Evolutionary conservation across 108 stramenopile genomes (phyloP), one percentile per base, ranked within the genome.

Genomic region (Parmales sp.): DNA sequence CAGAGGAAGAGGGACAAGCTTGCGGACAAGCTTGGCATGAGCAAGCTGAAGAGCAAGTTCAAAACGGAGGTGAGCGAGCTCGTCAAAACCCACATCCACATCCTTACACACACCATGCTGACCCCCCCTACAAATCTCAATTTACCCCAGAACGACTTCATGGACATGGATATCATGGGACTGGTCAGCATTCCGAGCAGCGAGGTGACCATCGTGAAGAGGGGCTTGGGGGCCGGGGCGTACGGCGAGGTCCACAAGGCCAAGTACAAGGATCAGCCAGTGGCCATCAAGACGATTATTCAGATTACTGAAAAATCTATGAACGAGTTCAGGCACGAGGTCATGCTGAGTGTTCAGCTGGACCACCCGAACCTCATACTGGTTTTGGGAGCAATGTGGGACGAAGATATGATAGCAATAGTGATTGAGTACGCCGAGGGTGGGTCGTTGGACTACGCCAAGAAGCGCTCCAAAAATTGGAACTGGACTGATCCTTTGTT

Each of bases 361-460:
- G 39, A 48, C n/a, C 80, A 81, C 41, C 80, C 80, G 19, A 81
- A 81, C 69, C 39, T 81, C 38, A 75, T 78, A 1, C 25, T 70
- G 66, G 70, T 80, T 37, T 37, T 76, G 23, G 80, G 80, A 0
- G 77, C 71, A 19, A 72, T 74, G 43, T 60, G 54, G 54, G 54
- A 60, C 54, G 54, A 60, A 13, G 18, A 34, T 31, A 60, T 60
- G 54, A 60, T 60, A 34, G 54, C 29, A 13, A 34, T 28, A 28
- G 29, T 28, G 7, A 13, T 60, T 16, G 54, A 60, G 54, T 60
- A 60, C 54, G 54, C 36, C 29, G 54, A 60, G 29, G 36, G 36
- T 16, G 31, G 31, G 3, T 34, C 54, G 3, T 31, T 60, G 54
- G 54, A 60, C 31, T 60, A 34, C 31, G 31, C 36, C 28, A 28